Evolutionary conservation across 2,329 filamentous ascomycete genomes (phyloP), one percentile per base, ranked within the genome.

Genomic region (Stachybotrys chartarum): DNA sequence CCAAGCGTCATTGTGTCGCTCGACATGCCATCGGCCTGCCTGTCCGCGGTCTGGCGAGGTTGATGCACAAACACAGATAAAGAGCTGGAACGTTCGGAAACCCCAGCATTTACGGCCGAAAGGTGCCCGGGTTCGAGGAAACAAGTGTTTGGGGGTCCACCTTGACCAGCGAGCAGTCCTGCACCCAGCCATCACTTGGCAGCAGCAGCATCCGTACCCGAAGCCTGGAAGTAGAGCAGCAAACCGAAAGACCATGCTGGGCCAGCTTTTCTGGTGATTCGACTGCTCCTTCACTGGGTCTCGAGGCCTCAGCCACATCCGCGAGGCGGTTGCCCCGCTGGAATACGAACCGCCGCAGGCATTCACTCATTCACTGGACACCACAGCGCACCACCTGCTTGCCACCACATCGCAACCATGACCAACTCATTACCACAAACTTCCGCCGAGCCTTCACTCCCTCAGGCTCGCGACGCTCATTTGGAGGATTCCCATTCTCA

Each of bases 381-480:
- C 61, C 35, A 42, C 35, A 10, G 35, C 8, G 14, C 35, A 42
- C 8, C 35, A 5, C 55, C 62, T 39, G 42, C 55, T 46, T 50
- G 35, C 31, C 12, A 48, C 51, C 35, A 42, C 54, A 54, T 51
- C 48, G 51, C 56, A 56, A 58, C 57, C 60, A 72, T 71, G 70
- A 69, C 69, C 66, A 68, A 66, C 61, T 65, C 60, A 62, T 42
- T 42, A 42, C 35, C 8, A 42, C 35, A 42, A 42, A 62, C 61
- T 58, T 66, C 58, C 11, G n/a, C 45, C 61, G 60, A 65, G 68
- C 61, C 70, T 72, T 71, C 68, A 69, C 68, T 70, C 69, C 61
- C 66, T 70, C 69, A 71, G 68, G 63, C 66, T 65, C 62, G 60
- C 49, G 61, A 64, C 54, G 57, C 63, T 58, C 54, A 54, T 54